Evolutionary conservation across 2,329 filamentous ascomycete genomes (phyloP).

Genomic region (Penicillium sp.): DNA sequence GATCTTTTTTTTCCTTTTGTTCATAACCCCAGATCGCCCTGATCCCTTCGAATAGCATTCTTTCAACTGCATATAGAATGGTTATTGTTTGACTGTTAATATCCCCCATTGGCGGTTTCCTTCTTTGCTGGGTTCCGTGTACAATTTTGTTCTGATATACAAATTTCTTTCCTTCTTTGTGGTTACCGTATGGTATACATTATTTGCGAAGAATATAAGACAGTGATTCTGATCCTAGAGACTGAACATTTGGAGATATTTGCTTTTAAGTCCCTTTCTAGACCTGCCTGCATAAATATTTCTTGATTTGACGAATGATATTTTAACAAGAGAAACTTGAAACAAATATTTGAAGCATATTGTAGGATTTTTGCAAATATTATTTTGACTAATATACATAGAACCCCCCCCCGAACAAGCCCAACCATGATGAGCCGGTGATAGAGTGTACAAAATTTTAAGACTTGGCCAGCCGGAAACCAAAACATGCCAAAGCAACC

Average conservation of each 20-base stretch:
- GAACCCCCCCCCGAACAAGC: background rate
- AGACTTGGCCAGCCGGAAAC: background rate
- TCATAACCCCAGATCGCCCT: conserved; percentile 13
- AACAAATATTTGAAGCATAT: background rate
- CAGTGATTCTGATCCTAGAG: background rate
- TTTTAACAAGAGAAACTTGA: background rate
- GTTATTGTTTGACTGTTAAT: conserved; percentile 10
- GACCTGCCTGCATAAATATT: background rate
- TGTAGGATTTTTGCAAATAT: background rate
- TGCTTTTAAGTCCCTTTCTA: background rate
- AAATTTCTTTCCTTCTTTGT: background rate
- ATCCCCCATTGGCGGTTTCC: conserved; percentile 1
- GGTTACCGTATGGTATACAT: background rate
- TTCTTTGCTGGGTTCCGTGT: background rate
- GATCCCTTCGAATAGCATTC: conserved; percentile 9
- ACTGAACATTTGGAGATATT: background rate
- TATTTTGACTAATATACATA: conserved; percentile 12
- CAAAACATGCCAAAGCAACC: background rate
- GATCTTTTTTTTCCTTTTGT: background rate
- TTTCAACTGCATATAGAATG: conserved; percentile 17
- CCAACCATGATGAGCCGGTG: conserved; percentile 1
- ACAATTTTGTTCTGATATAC: background rate
- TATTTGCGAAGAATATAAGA: background rate
- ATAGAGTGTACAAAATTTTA: conserved; percentile 3
- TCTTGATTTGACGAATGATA: background rate